Evolutionary conservation across 345 rosid genomes (phyloP), one percentile per base, ranked within the genome.

Genomic region (Lepidium didymum): DNA sequence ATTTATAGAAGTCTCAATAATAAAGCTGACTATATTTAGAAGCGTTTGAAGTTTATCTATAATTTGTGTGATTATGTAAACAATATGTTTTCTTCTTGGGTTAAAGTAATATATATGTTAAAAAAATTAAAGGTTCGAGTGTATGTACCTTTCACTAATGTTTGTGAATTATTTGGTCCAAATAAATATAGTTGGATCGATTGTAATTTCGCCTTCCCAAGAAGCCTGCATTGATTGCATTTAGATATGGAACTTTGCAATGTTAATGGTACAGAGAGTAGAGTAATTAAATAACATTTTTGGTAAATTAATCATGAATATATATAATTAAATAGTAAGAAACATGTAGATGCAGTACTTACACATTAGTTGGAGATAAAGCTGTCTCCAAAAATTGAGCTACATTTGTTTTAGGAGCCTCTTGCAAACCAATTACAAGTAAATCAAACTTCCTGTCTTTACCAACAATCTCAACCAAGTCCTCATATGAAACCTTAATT

Each of bases 401-500:
- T 29, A 75, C 60, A 40, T 68, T 68, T 23, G 53, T 37, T 75
- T 62, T 54, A 13, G 78, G 78, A 55, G 73, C 78, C 4, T 75
- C 74, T 68, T 75, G 78, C 23, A 75, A 33, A 31, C 78, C 78
- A 54, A 75, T 37, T 9, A 68, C 78, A 44, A 68, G 74, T 57
- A 75, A 56, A 75, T 75, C 74, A 4, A 68, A 75, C 3, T 53
- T 75, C 50, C 65, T 61, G 10, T 75, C 74, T 60, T 68, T 38
- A 19, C 78, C 78, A 68, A 75, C 4, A 31, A 75, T 10, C 65
- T 75, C 54, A 45, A 47, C 53, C 13, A 75, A 59, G 68, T 75
- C 74, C 41, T 75, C 78, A 47, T 54, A 75, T 12, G 78, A 75
- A 15, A 68, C 78, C 78, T 75, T n/a, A n/a, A n/a, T n/a, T 62